phyloP scores from a whole-genome alignment of 2,329 filamentous ascomycete species.

The Claviceps pazoutovae region DNA sequence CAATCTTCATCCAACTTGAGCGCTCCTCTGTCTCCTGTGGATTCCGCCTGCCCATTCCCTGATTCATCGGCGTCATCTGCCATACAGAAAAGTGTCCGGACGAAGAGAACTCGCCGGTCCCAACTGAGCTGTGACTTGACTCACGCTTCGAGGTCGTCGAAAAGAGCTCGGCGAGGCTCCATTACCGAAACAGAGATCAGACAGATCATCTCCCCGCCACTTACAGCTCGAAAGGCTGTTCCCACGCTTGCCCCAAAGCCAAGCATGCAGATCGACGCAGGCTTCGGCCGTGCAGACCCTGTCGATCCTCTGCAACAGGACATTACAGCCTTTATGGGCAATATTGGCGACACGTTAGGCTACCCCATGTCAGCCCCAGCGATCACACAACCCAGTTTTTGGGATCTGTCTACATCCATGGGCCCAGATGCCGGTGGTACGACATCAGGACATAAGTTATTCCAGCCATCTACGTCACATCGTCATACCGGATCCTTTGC shows the following conservation, averaged over 20 bases:
- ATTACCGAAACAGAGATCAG: constrained; percentile 20
- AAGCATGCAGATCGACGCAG: constrained; percentile 46
- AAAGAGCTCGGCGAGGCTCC: constrained; percentile 31
- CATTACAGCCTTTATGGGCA: constrained; percentile 31
- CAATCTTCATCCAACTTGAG: constrained; percentile 41
- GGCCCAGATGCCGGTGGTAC: constrained; percentile 48
- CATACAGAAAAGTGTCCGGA: constrained; percentile 16
- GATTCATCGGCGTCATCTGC: constrained; percentile 40
- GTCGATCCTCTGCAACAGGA: constrained; percentile 34
- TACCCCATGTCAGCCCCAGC: constrained; percentile 47
- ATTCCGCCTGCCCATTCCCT: constrained; percentile 41
- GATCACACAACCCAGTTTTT: constrained; percentile 35
- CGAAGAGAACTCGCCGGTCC: constrained; percentile 12
- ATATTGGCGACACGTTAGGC: constrained; percentile 41
- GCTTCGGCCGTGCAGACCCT: constrained; percentile 38
- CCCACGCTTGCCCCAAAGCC: constrained; percentile 40
- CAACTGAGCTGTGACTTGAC: constrained; percentile 15
- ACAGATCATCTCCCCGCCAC: constrained; percentile 47
- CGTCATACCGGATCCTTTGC: constrained; percentile 39
- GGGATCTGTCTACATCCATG: constrained; percentile 40
- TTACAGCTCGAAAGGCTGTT: constrained; percentile 39
- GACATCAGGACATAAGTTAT: constrained; percentile 28
- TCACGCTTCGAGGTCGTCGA: constrained; percentile 17
- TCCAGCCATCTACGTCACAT: constrained; percentile 24
- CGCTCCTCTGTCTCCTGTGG: constrained; percentile 43